These are phyloP conservation scores for Aureobasidium subglaciale DNA, from an alignment of 2,329 filamentous ascomycete genomes.

Conservation along the genomic window DNA sequence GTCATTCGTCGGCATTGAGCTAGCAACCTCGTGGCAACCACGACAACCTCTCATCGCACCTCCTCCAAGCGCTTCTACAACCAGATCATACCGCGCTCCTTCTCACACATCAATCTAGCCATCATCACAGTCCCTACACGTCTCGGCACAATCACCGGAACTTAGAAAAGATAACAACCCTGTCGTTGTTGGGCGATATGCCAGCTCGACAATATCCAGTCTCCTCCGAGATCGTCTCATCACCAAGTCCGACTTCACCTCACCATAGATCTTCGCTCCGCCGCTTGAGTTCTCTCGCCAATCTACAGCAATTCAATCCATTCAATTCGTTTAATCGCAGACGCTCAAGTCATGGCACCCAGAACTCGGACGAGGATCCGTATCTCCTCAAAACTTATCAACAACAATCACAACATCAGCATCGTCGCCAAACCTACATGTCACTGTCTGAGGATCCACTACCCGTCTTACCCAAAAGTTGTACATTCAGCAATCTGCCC, in stretches of 20 bases:
- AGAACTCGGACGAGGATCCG: conserved; percentile 1
- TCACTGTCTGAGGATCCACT: conserved; percentile 27
- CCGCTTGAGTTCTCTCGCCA: conserved; percentile 29
- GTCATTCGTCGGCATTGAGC: neutral
- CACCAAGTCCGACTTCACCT: neutral
- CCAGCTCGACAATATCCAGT: neutral
- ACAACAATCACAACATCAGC: conserved; percentile 17
- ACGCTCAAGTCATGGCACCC: conserved; percentile 21
- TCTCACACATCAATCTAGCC: neutral
- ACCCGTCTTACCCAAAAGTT: conserved; percentile 28
- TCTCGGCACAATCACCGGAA: neutral
- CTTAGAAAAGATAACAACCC: neutral
- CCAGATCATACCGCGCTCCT: neutral
- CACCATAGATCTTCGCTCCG: conserved; percentile 10
- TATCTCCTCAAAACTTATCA: conserved; percentile 21
- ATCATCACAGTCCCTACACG: neutral
- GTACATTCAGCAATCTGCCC: conserved; percentile 31
- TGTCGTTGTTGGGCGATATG: neutral
- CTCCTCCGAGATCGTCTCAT: neutral
- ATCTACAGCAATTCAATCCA: conserved; percentile 29
- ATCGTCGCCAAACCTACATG: conserved; percentile 27
- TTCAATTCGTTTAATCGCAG: conserved; percentile 30
- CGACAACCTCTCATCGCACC: neutral
- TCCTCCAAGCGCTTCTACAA: neutral
- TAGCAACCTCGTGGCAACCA: conserved; percentile 1